Base-by-base conservation (phyloP, 192 early-diverging fungal species). In the Coemansia sp. region DNA sequence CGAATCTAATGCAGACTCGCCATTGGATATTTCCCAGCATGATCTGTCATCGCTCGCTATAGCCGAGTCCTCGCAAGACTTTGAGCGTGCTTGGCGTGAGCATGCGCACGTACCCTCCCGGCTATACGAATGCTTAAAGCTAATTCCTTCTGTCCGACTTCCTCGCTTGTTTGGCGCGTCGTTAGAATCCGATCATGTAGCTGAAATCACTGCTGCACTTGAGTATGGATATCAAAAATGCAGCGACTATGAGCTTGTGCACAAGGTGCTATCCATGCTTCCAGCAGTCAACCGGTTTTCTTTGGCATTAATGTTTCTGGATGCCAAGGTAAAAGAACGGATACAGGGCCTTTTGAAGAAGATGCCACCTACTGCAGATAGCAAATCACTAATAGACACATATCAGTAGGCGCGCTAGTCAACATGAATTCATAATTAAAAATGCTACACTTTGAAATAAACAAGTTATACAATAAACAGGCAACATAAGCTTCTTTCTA, bases 81-180 rank as follows among this genome's bases (percentile, higher is more conserved):
- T 65, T 52, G 62, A 57, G 53, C 52, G 54, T 14, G 49, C 39
- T 3, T 65, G 54, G 62, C 62, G 54, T n/a, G 48, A 65, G 19
- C 47, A 52, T 30, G 14, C 48, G 15, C 6, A 35, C 3, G 30
- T 38, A 3, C 28, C 62, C 9, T 48, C 23, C 9, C 21, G 41
- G 5, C 31, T 65, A 12, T 65, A 65, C 20, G 38, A 52, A 6
- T 57, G 46, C 15, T 41, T 64, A 28, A 52, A 57, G 38, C n/a
- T 51, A 10, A 18, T 64, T 31, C 30, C 53, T 7, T n/a, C 42
- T 8, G 18, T 15, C 9, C 23, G 45, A 8, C 41, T 64, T 12
- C 54, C 62, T 9, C 18, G 30, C 5, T 11, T 64, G 55, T 57
- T 64, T 28, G 23, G 62, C 13, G 54, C 54, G 13, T 65, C 62